Evolutionary conservation across 2,329 filamentous ascomycete genomes (phyloP), one percentile per base, ranked within the genome.

Genomic region (Calonectria fujianensis): DNA sequence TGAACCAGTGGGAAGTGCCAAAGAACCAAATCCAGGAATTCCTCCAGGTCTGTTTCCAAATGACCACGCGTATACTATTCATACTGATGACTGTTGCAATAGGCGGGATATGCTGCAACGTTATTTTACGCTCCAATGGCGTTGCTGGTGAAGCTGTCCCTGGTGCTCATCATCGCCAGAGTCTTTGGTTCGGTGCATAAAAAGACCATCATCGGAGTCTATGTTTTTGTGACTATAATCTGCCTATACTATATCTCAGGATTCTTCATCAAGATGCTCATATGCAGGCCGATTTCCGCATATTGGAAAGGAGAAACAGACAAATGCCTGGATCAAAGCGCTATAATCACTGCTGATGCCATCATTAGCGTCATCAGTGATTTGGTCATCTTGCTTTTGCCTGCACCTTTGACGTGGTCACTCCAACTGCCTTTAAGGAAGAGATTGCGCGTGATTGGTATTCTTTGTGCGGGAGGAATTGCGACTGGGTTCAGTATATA

Each of bases 101-200:
- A 87, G 85, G 82, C 82, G 16, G 81, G 84, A 59, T 88, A 88
- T 69, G 85, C 85, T 13, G 85, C 85, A 7, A 87, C 86, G 27
- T 83, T 88, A 69, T 84, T 88, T 76, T 88, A 88, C 76, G 85
- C 85, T 0, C 86, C 86, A 20, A 87, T 86, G 78, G 85, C 87
- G 18, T 82, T 85, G 57, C 80, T 84, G 11, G 86, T 86, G n/a
- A 88, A 88, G 69, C 84, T 87, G n/a, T 79, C 83, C 24, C 83
- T 88, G 4, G 83, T 88, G 4, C 81, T 85, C 75, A 87, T 88
- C 69, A 86, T 87, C 72, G 83, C 82, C 9, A 82, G 86, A 20
- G 85, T 88, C 10, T 88, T 88, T 76, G 84, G 83, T 10, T 78
- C 83, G 0, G 81, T 85, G 4, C 85, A 86, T 73, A 83, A 81